These are phyloP conservation scores for Coemansia sp. DNA, from an alignment of 192 early-diverging fungal species.

Conservation along the genomic window DNA sequence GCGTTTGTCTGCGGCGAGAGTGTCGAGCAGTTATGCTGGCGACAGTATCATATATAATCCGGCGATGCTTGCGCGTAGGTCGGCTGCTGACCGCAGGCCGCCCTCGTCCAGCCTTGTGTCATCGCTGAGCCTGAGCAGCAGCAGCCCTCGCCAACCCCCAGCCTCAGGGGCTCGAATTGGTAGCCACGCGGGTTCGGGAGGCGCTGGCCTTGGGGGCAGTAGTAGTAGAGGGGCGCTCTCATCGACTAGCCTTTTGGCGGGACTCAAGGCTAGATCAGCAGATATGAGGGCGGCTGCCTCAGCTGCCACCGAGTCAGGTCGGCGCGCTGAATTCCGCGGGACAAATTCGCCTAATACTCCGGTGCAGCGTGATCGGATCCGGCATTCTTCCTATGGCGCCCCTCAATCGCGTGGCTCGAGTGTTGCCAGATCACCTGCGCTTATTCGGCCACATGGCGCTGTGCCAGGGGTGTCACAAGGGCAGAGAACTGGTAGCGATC, in stretches of 20 bases:
- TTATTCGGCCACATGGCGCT: constrained; percentile 6
- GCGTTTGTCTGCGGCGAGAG: background rate
- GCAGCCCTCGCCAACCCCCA: background rate
- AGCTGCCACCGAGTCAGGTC: constrained; percentile 6
- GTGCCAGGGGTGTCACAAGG: background rate
- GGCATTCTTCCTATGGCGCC: background rate
- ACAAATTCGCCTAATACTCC: constrained; percentile 1
- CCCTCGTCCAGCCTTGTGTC: constrained; percentile 20
- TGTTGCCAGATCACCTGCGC: constrained; percentile 14
- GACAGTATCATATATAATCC: constrained; percentile 11
- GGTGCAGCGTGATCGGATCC: constrained; percentile 9
- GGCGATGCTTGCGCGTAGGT: constrained; percentile 1
- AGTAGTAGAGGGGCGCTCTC: constrained; percentile 3
- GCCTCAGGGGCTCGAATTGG: constrained; percentile 2
- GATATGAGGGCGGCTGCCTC: background rate
- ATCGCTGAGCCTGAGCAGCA: constrained; percentile 14
- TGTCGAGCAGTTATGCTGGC: background rate
- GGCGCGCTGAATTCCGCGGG: constrained; percentile 3
- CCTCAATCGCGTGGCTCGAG: background rate
- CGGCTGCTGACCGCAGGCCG: background rate
- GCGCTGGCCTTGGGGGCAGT: background rate
- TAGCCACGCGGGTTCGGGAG: constrained; percentile 16
- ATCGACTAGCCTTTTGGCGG: constrained; percentile 29
- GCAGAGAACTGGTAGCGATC: background rate
- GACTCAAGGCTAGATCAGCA: constrained; percentile 15